Evolutionary conservation across 257 asterid species (phyloP), one percentile per base, ranked within the genome.

Genomic region (Solanum gracilifrons): DNA sequence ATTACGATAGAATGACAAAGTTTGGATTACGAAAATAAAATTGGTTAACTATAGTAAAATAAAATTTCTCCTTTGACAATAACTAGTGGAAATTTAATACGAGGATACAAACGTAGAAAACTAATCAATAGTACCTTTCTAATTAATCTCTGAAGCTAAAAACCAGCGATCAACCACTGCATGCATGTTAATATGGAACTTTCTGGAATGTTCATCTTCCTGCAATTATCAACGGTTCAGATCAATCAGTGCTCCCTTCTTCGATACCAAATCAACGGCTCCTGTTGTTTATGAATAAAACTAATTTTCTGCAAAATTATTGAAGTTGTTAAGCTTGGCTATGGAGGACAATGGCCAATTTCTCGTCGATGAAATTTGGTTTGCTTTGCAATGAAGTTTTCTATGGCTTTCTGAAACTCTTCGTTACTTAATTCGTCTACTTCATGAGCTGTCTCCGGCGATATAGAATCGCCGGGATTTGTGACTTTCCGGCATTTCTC

Each of bases 321-420:
- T 3, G 3, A 77, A 41, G 25, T 79, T 21, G 25, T 15, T 85
- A 83, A 12, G 87, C 74, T 31, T 85, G 87, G 89, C 87, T 88
- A 87, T 87, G 93, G 60, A 92, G 91, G 36, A 95, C 95, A 89
- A 95, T 92, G 7, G 95, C 91, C 12, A 89, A 39, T 88, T 94
- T 91, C 71, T 96, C 99, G 87, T 15, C 66, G 90, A 88, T 92
- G 99, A 89, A 96, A 96, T 87, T 93, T 92, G 51, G 94, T 83
- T 90, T 96, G 99, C 93, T 88, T 96, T 32, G 97, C 95, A 83
- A 96, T 96, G 35, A 96, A 96, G 2, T 85, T 94, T 51, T 96
- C 99, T 39, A 95, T 94, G 3, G 93, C 90, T 85, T 89, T 88
- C 86, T 93, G 94, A 86, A 96, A 96, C 89, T 95, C 99, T 91